Percentiles rank a stretch among this genome's conserved stretches.
Conservation (phyloP, 163 green algal genomes). For the Scenedesmus sp. region DNA sequence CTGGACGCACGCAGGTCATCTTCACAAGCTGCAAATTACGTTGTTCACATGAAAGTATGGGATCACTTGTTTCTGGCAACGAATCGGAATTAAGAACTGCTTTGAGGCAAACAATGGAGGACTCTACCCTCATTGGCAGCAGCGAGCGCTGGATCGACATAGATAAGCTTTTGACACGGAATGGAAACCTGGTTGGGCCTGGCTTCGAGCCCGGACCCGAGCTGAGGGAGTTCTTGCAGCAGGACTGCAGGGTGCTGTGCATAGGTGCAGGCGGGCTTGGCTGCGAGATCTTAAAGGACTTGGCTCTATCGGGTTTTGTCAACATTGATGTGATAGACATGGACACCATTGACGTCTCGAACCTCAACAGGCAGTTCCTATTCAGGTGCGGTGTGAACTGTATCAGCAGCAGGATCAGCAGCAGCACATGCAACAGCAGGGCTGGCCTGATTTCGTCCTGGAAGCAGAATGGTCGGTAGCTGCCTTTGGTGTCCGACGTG, state of each 20-base stretch:
- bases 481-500: no score
- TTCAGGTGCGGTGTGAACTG: slow-evolving; percentile 83
- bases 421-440: not conserved
- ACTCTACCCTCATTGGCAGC: not conserved
- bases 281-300: slow-evolving; percentile 98
- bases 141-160: slow-evolving; percentile 83
- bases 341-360: slow-evolving; percentile 99
- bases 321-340: slow-evolving; percentile 99
- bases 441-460: no score
- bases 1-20: not conserved
- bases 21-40: not conserved
- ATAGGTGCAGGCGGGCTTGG: slow-evolving; percentile 97
- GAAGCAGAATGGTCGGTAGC: no score
- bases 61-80: not conserved
- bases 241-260: slow-evolving; percentile 89
- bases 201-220: slow-evolving; percentile 89
- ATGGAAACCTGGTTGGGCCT: slow-evolving; percentile 87
- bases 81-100: not conserved
- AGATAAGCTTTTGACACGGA: slow-evolving; percentile 83
- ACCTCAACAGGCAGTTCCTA: slow-evolving; percentile 99
- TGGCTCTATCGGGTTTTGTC: slow-evolving; percentile 94
- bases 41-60: not conserved
- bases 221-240: slow-evolving; percentile 87
- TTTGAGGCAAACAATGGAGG: not conserved
- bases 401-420: not conserved